Base-by-base conservation (phyloP, 345 rosid species). In the Microcos paniculata region DNA sequence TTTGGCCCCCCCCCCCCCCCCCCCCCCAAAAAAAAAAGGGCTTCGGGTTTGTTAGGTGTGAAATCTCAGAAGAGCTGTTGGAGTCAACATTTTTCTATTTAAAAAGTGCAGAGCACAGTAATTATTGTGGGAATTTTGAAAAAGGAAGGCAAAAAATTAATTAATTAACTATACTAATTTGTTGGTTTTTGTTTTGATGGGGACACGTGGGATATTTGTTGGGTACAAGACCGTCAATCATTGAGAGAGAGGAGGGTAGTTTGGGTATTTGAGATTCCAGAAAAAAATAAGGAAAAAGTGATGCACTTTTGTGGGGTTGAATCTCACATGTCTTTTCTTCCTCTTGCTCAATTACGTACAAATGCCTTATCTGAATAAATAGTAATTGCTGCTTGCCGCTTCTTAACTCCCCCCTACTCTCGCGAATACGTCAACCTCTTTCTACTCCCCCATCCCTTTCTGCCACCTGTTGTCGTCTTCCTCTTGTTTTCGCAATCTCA, bases 231-330 rank as follows among this genome's bases (percentile, higher is more conserved):
- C 45, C 45, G 45, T 12, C 18, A 38, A 63, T 38, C 8, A 63
- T 38, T 63, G 18, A 58, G 69, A 45, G 15, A 31, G 49, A 12
- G 19, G 46, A 59, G 79, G 83, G 73, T 13, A 78, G 9, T 56
- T 70, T 46, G 21, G 80, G 74, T 10, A 46, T 35, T 49, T 30
- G 30, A 4, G 0, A 4, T 7, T 21, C 21, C 15, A 4, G 6
- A 14, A 14, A 46, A 56, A 6, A 38, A 71, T 42, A 1, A 0
- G 4, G 0, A 28, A 77, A 83, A 79, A 81, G 81, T 3, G 53
- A 24, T 33, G 61, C 69, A 67, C 76, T 82, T 79, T 81, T 74
- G 80, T 74, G 81, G 69, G 83, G 83, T 67, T 79, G 81, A 74
- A 77, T 81, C 76, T 77, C 59, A 79, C 80, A 35, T 67, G 87